Percentiles rank a stretch among this genome's conserved stretches.
phyloP scores from a whole-genome alignment of 768 basidiomycete genomes.

The Suillus weaverae region DNA sequence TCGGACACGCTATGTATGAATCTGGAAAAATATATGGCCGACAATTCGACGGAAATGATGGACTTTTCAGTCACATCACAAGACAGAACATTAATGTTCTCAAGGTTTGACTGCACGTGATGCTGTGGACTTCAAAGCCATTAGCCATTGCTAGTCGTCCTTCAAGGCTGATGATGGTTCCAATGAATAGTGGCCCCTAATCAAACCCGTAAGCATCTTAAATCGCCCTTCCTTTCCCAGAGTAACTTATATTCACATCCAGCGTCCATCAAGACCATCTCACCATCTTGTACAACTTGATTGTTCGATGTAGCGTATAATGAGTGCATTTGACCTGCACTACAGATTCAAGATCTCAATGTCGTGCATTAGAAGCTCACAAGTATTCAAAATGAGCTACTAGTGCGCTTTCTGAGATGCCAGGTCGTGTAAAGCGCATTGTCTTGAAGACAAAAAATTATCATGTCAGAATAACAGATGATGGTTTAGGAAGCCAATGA shows the following conservation, averaged over 20 bases:
- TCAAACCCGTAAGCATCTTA: conserved; percentile 65
- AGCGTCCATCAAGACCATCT: conserved; percentile 86
- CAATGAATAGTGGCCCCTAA: conserved; percentile 91
- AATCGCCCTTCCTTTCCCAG: conserved; percentile 1
- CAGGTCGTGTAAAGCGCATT: conserved; percentile 72
- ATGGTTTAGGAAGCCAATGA: conserved; percentile 28
- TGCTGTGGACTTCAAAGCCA: conserved; percentile 7
- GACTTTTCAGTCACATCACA: conserved; percentile 86
- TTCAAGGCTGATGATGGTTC: conserved; percentile 91
- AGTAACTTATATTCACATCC: conserved; percentile 93
- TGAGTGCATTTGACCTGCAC: conserved; percentile 76
- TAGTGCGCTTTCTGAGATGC: conserved; percentile 57
- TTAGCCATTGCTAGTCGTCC: conserved; percentile 49
- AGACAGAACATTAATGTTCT: conserved; percentile 94
- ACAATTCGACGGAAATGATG: conserved; percentile 96
- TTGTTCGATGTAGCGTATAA: conserved; percentile 96
- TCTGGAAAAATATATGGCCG: conserved; percentile 94
- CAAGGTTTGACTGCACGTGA: conserved; percentile 55
- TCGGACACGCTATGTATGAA: conserved; percentile 96
- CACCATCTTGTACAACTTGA: conserved; percentile 65
- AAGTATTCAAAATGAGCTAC: conserved; percentile 90
- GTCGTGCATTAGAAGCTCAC: conserved; percentile 36
- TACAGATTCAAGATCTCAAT: neutral
- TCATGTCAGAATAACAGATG: neutral
- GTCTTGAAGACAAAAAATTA: conserved; percentile 46